Base-by-base conservation (phyloP, 2,329 filamentous ascomycete genomes). In the Nannizzia gypsea region DNA sequence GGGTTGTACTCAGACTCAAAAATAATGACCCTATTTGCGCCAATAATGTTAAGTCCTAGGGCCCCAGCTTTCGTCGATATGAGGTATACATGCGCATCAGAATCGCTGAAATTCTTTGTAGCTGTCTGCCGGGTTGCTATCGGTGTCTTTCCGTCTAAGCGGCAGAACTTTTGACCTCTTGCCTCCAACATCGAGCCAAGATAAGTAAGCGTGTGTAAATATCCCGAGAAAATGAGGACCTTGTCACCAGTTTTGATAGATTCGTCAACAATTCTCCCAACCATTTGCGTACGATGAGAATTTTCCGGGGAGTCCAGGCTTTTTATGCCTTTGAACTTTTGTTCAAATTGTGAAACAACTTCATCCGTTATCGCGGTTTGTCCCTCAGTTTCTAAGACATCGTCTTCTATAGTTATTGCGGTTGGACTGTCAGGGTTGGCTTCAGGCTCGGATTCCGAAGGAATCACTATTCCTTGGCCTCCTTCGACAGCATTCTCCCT, bases 1-100 rank as follows among this genome's bases (percentile, higher is more conserved):
- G 91, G 91, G 64, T 91, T 93, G 74, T 85, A 96, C 62, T 80
- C 79, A 67, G 87, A 89, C 69, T 96, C 91, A 60, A 95, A 87
- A 20, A 96, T 86, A 20, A 96, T 81, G 0, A 96, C 88, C 20
- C 91, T 83, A 69, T 90, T 96, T 0, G 91, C 91, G 1, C 87
- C 85, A 44, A 83, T 82, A 11, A 96, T 86, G 64, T 96, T 96
- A 56, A 96, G 77, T 0, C 91, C 91, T 1, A 90, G 76, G 0
- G 90, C 89, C 22, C 90, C 91, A 6, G 91, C 89, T 62, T 73
- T 84, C 0, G 90, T 96, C 0, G 90, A 95, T 60, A 96, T 90
- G 1, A 96, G 76, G 68, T 89, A 89, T 0, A 95, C 78, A 17
- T 76, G 67, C 1, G 70, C 60, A 24, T 84, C 79, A 1, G 74